Evolutionary conservation across 179 eudicot genomes (phyloP).

Genomic region (Sideroxylon spinosum): DNA sequence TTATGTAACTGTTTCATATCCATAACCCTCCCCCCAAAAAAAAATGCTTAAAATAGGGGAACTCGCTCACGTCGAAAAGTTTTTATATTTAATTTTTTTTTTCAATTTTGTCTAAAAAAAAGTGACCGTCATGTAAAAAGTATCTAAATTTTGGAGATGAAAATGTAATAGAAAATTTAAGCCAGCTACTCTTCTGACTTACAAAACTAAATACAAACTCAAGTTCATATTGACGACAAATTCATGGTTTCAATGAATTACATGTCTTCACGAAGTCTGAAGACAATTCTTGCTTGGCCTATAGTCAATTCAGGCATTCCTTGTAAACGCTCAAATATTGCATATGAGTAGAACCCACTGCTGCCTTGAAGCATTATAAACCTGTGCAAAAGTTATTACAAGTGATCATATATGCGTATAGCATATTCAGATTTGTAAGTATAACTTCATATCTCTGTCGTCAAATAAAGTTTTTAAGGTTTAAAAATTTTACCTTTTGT

Average conservation of each 20-base stretch:
- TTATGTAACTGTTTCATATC: too few species aligned
- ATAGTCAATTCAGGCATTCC: slow-evolving; percentile 39
- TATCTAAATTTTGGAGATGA: too few species aligned
- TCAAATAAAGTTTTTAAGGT: neutral
- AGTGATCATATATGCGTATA: neutral
- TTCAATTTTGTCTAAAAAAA: too few species aligned
- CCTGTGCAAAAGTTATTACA: slow-evolving; percentile 29
- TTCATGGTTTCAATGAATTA: slow-evolving; percentile 2
- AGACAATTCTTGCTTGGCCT: slow-evolving; percentile 50
- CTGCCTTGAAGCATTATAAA: slow-evolving; percentile 50
- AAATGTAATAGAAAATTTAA: too few species aligned
- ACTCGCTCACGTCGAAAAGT: too few species aligned
- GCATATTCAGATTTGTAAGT: neutral
- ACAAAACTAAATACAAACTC: too few species aligned
- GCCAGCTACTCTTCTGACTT: too few species aligned
- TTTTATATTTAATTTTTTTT: too few species aligned
- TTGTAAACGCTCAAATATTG: slow-evolving; percentile 40
- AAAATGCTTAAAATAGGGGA: too few species aligned
- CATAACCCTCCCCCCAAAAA: too few species aligned
- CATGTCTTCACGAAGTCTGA: slow-evolving; percentile 39
- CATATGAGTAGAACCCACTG: slow-evolving; percentile 69
- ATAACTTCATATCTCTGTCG: neutral
- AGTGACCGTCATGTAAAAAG: too few species aligned
- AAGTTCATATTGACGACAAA: neutral
- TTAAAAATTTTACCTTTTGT: slow-evolving; percentile 47